Conservation (phyloP, 2,329 filamentous ascomycete genomes). For the Talaromyces albobiverticillius region DNA sequence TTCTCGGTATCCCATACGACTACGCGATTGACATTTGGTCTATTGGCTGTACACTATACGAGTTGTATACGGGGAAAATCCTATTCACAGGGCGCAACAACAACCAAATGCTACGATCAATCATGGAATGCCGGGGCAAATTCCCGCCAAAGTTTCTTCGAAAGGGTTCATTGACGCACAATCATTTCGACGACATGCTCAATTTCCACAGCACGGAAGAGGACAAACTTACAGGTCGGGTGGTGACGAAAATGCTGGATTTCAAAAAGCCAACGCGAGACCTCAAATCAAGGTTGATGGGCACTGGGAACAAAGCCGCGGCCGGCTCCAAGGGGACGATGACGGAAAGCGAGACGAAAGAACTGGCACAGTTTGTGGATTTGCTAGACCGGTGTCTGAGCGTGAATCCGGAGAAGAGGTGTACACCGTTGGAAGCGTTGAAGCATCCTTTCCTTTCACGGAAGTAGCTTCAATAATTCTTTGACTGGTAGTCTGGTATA, state of each 20-base stretch:
- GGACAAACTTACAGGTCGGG: constrained; percentile 83
- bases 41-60: constrained; percentile 93
- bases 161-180: constrained; percentile 69
- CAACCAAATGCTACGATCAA: constrained; percentile 95
- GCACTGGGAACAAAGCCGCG: constrained; percentile 38
- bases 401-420: constrained; percentile 88
- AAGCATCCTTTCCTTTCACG: constrained; percentile 76
- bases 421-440: constrained; percentile 80
- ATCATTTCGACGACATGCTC: constrained; percentile 80
- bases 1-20: constrained; percentile 93
- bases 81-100: constrained; percentile 93
- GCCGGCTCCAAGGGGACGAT: constrained; percentile 63
- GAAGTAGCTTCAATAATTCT: not conserved
- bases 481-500: too few relatives aligned
- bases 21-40: constrained; percentile 97
- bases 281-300: constrained; percentile 73
- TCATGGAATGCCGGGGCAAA: constrained; percentile 94
- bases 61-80: constrained; percentile 96
- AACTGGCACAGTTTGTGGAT: constrained; percentile 80
- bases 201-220: constrained; percentile 83
- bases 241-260: constrained; percentile 48
- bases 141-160: constrained; percentile 86
- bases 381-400: constrained; percentile 83
- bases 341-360: constrained; percentile 69
- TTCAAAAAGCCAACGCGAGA: constrained; percentile 72